Conservation (phyloP, 495 filamentous ascomycete genomes). For the Polyplosphaeria fusca region DNA sequence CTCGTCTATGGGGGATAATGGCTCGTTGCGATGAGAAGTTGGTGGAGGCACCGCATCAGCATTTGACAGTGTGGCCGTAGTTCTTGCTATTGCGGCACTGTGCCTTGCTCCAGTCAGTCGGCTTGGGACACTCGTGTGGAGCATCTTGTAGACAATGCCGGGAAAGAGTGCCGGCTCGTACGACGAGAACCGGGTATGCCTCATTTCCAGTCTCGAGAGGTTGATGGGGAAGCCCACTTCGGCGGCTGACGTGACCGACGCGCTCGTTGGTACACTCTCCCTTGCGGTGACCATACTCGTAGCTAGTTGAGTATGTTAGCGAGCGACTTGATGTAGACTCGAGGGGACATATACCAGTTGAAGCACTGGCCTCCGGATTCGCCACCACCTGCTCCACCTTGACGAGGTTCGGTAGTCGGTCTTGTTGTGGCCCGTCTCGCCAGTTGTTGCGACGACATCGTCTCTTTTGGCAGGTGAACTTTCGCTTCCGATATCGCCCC, state of each 20-base stretch:
- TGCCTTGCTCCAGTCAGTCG: conserved; percentile 26
- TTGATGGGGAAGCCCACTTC: no score
- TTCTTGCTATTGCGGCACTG: conserved; percentile 34
- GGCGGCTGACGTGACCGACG: conserved; percentile 61
- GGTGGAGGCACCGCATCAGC: conserved; percentile 14
- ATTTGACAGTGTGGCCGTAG: conserved; percentile 22
- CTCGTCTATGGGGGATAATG: no score
- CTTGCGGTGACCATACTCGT: conserved; percentile 48
- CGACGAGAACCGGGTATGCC: no score
- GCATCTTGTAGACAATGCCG: no score
- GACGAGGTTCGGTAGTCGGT: conserved; percentile 60
- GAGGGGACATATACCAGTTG: conserved; percentile 54
- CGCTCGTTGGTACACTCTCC: conserved; percentile 56
- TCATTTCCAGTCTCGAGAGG: no score
- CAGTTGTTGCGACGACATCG: conserved; percentile 56
- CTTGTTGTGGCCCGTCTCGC: conserved; percentile 55
- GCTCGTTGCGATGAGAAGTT: no score
- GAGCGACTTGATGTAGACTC: neutral
- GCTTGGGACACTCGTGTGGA: conserved; percentile 30
- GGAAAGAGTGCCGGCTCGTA: no score
- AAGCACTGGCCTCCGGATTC: conserved; percentile 55
- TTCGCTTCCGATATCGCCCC: no score
- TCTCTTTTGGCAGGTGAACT: no score
- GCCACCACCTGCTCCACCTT: conserved; percentile 69
- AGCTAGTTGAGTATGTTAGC: conserved; percentile 13